Conservation (phyloP, 768 basidiomycete species). For the Boletus speciosus region DNA sequence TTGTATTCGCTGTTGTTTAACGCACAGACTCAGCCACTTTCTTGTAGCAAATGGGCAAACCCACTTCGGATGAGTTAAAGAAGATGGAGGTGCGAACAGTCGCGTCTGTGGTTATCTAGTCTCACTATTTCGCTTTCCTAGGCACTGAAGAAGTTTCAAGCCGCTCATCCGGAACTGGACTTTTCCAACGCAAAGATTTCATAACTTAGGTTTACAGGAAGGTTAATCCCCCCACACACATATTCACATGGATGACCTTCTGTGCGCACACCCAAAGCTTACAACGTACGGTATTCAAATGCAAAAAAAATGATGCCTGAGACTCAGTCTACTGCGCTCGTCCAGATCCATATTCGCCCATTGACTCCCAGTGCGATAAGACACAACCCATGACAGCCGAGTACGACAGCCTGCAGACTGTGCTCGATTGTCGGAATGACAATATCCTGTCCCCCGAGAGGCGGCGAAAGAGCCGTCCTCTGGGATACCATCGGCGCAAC, state of each 20-base stretch:
- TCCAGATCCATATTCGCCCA: constrained; percentile 28
- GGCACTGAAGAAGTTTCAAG: constrained; percentile 88
- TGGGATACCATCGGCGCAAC: neutral
- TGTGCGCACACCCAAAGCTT: neutral
- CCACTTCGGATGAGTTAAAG: constrained; percentile 91
- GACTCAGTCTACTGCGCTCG: constrained; percentile 14
- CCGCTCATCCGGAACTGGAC: constrained; percentile 88
- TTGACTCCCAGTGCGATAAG: constrained; percentile 19
- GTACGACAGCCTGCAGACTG: constrained; percentile 38
- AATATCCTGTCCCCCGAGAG: constrained; percentile 21
- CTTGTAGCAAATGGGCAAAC: constrained; percentile 86
- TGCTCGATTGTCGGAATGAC: constrained; percentile 11
- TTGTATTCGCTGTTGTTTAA: neutral
- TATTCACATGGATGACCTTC: neutral
- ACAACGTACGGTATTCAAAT: neutral
- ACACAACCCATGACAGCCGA: constrained; percentile 41
- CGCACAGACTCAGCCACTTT: neutral
- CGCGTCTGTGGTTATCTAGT: neutral
- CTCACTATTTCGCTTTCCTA: constrained; percentile 27
- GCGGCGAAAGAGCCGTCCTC: constrained; percentile 16
- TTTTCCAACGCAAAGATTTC: constrained; percentile 90
- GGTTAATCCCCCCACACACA: neutral
- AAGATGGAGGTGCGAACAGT: constrained; percentile 70
- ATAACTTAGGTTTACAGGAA: constrained; percentile 29
- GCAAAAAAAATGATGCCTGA: neutral